Base-by-base conservation (phyloP, 2,329 filamentous ascomycete genomes). In the Atkinsonella texensis region DNA sequence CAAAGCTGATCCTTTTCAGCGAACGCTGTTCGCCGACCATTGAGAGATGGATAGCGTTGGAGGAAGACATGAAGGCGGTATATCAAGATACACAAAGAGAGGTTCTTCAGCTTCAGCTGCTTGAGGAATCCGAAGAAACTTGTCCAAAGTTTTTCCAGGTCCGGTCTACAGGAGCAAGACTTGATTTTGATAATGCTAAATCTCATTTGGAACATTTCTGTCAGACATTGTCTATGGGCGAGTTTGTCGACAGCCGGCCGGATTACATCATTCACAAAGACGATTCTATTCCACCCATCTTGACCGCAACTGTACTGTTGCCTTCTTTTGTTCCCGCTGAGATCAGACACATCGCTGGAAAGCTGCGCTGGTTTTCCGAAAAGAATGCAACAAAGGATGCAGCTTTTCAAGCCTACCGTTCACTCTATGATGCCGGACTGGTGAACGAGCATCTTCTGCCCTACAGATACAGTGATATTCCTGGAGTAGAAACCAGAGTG, bases 171-270 rank as follows among this genome's bases (percentile, higher is more conserved):
- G 69, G 83, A 4, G 88, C 87, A 0, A 67, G 80, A 12, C 69
- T 96, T 13, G 85, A 85, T 11, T 73, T 89, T 1, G 78, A 87
- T 39, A 86, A 86, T 57, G 85, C 88, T 1, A 79, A 84, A 46
- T 67, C 74, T n/a, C 89, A 93, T 63, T 74, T 97, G 1, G 74
- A 86, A 46, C 88, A 95, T 65, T 94, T 96, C 58, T 96, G 90
- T 64, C 70, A 73, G 0, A 74, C 76, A 0, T 64, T 89, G 0
- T 74, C 78, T 0, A 68, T 69, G 0, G 71, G 70, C 1, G 75
- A 79, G 28, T 87, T 82, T 60, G 73, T 83, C 7, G 80, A 89
- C 57, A 69, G 70, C 17, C 71, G 76, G 1, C 89, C 90, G 0
- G 79, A 85, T 47, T 95, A 89, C 60, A 70, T 80, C 13, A 71